Evolutionary conservation across 768 basidiomycete genomes (phyloP).

Genomic region (Collybiopsis luxurians): DNA sequence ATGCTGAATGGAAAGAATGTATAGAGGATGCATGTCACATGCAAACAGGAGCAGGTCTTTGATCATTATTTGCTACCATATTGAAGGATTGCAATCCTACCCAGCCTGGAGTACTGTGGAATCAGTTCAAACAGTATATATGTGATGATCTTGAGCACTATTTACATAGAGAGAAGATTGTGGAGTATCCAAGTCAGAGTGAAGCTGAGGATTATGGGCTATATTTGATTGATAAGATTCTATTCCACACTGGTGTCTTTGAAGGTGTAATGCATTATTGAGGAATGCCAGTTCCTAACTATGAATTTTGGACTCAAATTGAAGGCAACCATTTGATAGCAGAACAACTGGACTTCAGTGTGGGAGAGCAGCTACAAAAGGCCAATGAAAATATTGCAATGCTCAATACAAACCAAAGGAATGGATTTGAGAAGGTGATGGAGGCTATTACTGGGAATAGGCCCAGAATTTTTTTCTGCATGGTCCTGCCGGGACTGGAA

Average conservation of each 20-base stretch:
- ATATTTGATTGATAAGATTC: slow-evolving; percentile 23
- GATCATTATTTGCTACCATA: not conserved
- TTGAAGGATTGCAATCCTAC: not conserved
- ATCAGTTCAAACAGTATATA: slow-evolving; percentile 27
- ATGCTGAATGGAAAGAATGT: not conserved
- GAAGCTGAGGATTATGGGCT: slow-evolving; percentile 38
- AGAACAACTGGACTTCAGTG: slow-evolving; percentile 29
- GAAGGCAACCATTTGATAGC: slow-evolving; percentile 26
- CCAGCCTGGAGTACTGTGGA: slow-evolving; percentile 36
- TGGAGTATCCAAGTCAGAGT: not conserved
- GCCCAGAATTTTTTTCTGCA: slow-evolving; percentile 36
- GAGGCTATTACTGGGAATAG: not conserved
- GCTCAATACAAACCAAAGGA: slow-evolving; percentile 5
- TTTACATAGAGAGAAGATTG: slow-evolving; percentile 23
- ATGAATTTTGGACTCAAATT: not conserved
- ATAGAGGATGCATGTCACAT: slow-evolving; percentile 35
- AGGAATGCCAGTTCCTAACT: slow-evolving; percentile 27
- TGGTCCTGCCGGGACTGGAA: slow-evolving; percentile 42
- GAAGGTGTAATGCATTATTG: slow-evolving; percentile 18
- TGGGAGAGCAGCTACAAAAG: not conserved
- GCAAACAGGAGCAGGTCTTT: slow-evolving; percentile 28
- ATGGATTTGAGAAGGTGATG: slow-evolving; percentile 25
- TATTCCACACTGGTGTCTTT: slow-evolving; percentile 18
- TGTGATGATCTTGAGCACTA: slow-evolving; percentile 40
- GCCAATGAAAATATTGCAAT: slow-evolving; percentile 1